Base-by-base conservation (phyloP, 1,284 basidiomycete species). In the Mycena citricolor region DNA sequence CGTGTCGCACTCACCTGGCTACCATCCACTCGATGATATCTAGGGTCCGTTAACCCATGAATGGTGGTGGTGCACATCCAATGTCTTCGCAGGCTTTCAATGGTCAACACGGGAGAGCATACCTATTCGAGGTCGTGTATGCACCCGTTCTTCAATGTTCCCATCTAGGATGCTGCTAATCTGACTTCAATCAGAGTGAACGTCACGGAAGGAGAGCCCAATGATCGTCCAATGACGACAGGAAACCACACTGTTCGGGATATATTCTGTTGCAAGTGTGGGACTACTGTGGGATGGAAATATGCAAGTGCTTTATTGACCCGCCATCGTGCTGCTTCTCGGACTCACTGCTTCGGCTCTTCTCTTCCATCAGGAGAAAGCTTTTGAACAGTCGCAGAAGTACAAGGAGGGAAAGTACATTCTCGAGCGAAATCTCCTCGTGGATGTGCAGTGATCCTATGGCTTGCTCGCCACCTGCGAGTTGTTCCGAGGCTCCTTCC, bases 341-440 rank as follows among this genome's bases (percentile, higher is more conserved):
- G 22, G 38, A 17, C 23, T 37, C n/a, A 10, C 19, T 21, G 26
- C 42, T 13, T 31, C 21, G n/a, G n/a, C n/a, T 28, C 16, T 13
- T 32, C 29, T 19, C 26, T 32, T 39, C 23, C 60, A n/a, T n/a
- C n/a, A 97, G 94, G 94, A 97, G 65, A 80, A 81, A 44, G 95
- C 95, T 5, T 97, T 86, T 62, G 93, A 97, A 60, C 61, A 74
- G 7, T 77, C 81, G 11, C 94, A 99, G 74, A 93, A 90, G 67
- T 99, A 99, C 78, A 99, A 99, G 65, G 95, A 99, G 72, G 93
- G 93, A 64, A 94, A 94, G 71, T 97, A 82, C 65, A 98, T 99
- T 63, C 86, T 99, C 47, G 95, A 99, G 68, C 86, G 90, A 60
- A 90, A 90, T 61, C 75, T 94, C 59, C 83, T 94, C 57, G 73